Evolutionary conservation across 805 yeast species (phyloP), one percentile per base, ranked within the genome.

Genomic region (Zygotorulaspora florentina): DNA sequence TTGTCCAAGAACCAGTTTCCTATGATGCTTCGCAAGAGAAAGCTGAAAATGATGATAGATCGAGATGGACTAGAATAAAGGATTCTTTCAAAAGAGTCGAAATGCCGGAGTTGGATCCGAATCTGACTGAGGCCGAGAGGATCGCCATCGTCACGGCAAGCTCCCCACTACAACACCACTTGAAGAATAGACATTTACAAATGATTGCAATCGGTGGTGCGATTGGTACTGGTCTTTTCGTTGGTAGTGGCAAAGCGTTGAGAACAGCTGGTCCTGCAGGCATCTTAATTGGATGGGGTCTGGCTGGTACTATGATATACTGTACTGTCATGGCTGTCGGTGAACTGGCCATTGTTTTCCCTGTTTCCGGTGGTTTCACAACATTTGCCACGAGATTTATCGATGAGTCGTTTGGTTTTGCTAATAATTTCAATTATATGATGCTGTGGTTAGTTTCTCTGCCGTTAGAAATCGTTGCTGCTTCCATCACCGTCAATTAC

Each of bases 191-290:
- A 68, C 77, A 65, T 65, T 71, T 68, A 67, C 84, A 79, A 62
- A 77, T 81, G 81, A 77, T 81, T 50, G 83, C 87, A 30, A 73
- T 83, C 44, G 88, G 85, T 50, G 86, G 87, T 55, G 74, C 82
- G 49, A 80, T 83, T 52, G 87, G 88, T 63, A 80, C 87, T 26
- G 93, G 91, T 62, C 68, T 85, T 45, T 79, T 85, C 53, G 83
- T 85, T 42, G 87, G 87, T 58, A 75, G 85, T 23, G 88, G 87
- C 50, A 67, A 69, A 10, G 79, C 85, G 3, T 67, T 83, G 50
- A 56, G 73, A 41, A 74, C 80, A 30, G 85, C 85, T 53, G 88
- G 88, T 35, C 87, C 88, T 15, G 87, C 83, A 3, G 75, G 80
- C 42, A 58, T 80, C 16, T 57, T 79, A 48, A 72, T 79, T 36